Base-by-base conservation (phyloP, 306 rosid species). In the Amphicarpaea edgeworthii region DNA sequence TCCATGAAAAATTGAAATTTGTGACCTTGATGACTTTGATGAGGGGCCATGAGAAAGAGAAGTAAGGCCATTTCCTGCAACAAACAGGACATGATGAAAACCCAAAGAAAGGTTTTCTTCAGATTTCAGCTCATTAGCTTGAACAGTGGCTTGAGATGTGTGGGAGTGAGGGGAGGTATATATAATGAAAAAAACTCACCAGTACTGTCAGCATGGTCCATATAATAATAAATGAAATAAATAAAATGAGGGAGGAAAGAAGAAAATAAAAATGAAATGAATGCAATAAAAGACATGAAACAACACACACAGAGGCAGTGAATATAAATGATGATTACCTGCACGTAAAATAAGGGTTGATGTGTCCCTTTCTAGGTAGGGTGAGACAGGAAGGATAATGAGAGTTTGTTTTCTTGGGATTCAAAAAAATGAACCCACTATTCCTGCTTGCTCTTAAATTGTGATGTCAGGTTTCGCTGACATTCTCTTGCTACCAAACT, bases 331-430 rank as follows among this genome's bases (percentile, higher is more conserved):
- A 84, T 77, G 78, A 87, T 86, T 77, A 79, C 81, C 72, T 83
- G 86, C 87, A 77, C 72, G 47, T 84, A 86, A 84, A 86, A 73
- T 78, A 70, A 74, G 81, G 82, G 86, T 70, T 83, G 98, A 86
- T 83, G 78, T 53, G 93, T 93, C 93, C 28, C 83, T 89, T 82
- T 86, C 93, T 62, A 59, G 73, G 9, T 45, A 82, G 85, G 83
- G 79, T 76, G 70, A 78, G 88, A 86, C 90, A 86, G 83, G 69
- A 83, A 76, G 86, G 81, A 87, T 82, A 80, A 85, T 75, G 90
- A 83, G 86, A 86, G 82, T 87, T 90, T 88, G 91, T 86, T 87
- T 79, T 89, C 88, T 89, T 84, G 96, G 96, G 89, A 86, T 88
- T 88, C 91, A 74, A 76, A 86, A 86, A 81, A 59, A 75, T 30